Percentiles rank a stretch among this genome's conserved stretches.
Evolutionary conservation across 306 rosid genomes (phyloP).

Genomic region (Styphnolobium japonicum): DNA sequence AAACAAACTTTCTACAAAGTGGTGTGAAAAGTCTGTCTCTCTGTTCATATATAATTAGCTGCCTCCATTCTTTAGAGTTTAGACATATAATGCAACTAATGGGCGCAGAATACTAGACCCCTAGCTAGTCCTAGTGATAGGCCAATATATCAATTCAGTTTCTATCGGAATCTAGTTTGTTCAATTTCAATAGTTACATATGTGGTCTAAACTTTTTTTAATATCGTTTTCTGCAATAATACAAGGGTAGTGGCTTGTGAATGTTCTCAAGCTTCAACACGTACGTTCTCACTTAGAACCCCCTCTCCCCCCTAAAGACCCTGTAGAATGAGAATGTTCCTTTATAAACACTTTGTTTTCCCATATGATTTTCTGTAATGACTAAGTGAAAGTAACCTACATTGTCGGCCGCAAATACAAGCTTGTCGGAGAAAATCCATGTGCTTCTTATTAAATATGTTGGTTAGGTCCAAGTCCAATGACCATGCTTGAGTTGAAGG

Average conservation of each 20-base stretch:
- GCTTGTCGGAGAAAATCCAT: conserved; percentile 15
- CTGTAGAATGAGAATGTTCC: not conserved
- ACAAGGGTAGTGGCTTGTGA: too few relatives aligned
- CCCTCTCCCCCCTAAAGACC: too few relatives aligned
- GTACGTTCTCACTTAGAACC: too few relatives aligned
- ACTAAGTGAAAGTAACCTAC: not conserved
- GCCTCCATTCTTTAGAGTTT: too few relatives aligned
- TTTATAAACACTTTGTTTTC: not conserved
- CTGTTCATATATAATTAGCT: too few relatives aligned
- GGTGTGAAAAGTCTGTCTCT: not conserved
- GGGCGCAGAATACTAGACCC: not conserved
- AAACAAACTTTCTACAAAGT: not conserved
- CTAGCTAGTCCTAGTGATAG: not conserved
- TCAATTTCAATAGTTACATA: too few relatives aligned
- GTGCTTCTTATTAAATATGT: not conserved
- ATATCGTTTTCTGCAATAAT: not conserved
- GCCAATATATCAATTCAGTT: not conserved
- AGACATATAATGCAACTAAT: not conserved
- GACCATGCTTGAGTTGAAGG: not conserved
- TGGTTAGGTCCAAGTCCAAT: conserved; percentile 38
- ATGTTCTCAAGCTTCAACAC: too few relatives aligned
- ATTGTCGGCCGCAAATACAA: not conserved
- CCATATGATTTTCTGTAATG: not conserved
- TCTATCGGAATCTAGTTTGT: not conserved
- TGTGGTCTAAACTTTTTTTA: not conserved